phyloP scores from a whole-genome alignment of 2,329 filamentous ascomycete species.

The Tolypocladium cylindrosporum region DNA sequence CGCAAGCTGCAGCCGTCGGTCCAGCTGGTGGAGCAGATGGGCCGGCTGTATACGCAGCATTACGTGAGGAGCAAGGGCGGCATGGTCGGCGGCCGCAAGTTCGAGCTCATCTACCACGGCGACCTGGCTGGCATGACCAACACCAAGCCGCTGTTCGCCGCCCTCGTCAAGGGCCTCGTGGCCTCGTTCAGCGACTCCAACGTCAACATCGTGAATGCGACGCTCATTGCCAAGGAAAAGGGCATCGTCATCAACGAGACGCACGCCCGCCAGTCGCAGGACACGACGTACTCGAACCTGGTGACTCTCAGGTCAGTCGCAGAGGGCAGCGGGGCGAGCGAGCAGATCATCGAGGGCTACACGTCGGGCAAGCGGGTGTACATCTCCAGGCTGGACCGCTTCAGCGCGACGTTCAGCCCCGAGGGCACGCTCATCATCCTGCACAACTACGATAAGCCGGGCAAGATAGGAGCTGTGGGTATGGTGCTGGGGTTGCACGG shows the following conservation, averaged over 20 bases:
- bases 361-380: slow-evolving; percentile 53
- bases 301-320: slow-evolving; percentile 55
- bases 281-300: slow-evolving; percentile 56
- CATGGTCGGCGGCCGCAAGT: slow-evolving; percentile 51
- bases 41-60: slow-evolving; percentile 69
- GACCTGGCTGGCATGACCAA: slow-evolving; percentile 61
- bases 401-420: slow-evolving; percentile 63
- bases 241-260: slow-evolving; percentile 71
- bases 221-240: slow-evolving; percentile 64
- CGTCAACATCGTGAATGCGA: slow-evolving; percentile 77
- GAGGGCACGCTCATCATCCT: slow-evolving; percentile 67
- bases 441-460: slow-evolving; percentile 71
- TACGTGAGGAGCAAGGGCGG: slow-evolving; percentile 37
- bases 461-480: slow-evolving; percentile 75
- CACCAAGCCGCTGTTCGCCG: slow-evolving; percentile 70
- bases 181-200: slow-evolving; percentile 57
- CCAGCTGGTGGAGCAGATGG: slow-evolving; percentile 68
- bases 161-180: slow-evolving; percentile 67
- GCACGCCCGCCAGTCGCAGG: slow-evolving; percentile 50
- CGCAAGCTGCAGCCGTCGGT: slow-evolving; percentile 70
- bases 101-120: slow-evolving; percentile 70
- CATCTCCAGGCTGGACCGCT: slow-evolving; percentile 65
- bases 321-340: slow-evolving; percentile 15
- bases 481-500: slow-evolving; percentile 57
- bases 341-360: slow-evolving; percentile 53